Conservation (phyloP, 345 rosid genomes). For the Anastatica hierochuntica region DNA sequence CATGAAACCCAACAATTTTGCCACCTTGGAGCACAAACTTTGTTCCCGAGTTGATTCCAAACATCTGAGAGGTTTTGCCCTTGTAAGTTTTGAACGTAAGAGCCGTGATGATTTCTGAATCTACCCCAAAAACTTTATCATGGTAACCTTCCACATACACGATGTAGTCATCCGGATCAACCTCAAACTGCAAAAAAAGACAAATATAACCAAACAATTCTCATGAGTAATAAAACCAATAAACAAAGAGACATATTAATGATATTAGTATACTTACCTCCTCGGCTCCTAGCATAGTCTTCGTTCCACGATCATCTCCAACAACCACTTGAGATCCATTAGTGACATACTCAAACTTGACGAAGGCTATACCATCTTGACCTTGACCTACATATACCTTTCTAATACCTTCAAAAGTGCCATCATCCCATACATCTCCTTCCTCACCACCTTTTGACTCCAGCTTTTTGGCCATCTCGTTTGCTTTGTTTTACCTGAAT, state of each 20-base stretch:
- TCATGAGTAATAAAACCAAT: not conserved
- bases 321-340: slow-evolving; percentile 1
- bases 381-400: slow-evolving; percentile 8
- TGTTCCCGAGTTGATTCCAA: not conserved
- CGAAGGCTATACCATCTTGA: slow-evolving; percentile 2
- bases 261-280: slow-evolving; percentile 3
- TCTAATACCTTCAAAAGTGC: slow-evolving; percentile 2
- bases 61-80: slow-evolving; percentile 3
- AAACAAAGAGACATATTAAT: not conserved
- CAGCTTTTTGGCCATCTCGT: not conserved
- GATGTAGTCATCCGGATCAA: slow-evolving; percentile 22
- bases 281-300: not conserved
- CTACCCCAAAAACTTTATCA: not conserved
- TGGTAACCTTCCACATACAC: slow-evolving; percentile 15
- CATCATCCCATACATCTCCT: slow-evolving; percentile 22
- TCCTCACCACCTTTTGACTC: slow-evolving; percentile 1
- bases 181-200: slow-evolving; percentile 9
- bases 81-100: slow-evolving; percentile 12
- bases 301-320: slow-evolving; percentile 13
- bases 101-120: not conserved
- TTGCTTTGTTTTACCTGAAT: too few relatives aligned
- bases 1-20: slow-evolving; percentile 25
- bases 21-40: slow-evolving; percentile 21
- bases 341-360: slow-evolving; percentile 17
- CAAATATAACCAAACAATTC: not conserved